Evolutionary conservation across 129 eudicot species (phyloP), one percentile per base, ranked within the genome.

Genomic region (Rutidosis leptorrhynchoides): DNA sequence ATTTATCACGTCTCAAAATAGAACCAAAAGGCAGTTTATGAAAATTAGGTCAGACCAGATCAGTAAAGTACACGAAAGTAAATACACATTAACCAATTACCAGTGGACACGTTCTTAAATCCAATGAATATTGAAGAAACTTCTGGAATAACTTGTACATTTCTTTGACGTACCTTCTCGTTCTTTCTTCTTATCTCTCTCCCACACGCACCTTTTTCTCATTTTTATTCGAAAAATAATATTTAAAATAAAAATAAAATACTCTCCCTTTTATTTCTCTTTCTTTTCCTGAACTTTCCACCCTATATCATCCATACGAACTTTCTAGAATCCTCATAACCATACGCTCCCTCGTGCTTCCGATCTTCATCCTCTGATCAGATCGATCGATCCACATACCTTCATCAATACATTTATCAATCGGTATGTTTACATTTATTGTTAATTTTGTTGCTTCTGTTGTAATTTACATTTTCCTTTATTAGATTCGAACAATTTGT

Each of bases 291-390:
- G 22, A 58, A 58, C 43, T 52, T 68, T 43, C 64, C 57, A 28
- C 61, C 40, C 67, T 19, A 20, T 72, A 28, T 63, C 54, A 12
- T 66, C 37, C 25, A 21, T 26, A 32, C 25, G 94, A 86, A 86
- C 76, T 73, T 83, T 86, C 95, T 86, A 80, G 95, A 86, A 75
- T 71, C 48, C 62, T 78, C 74, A 55, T n/a, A 17, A 69, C 75
- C 42, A 56, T 74, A 54, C 53, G 62, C 62, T 42, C 61, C 7
- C 2, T 49, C 55, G 3, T 53, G 16, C 70, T 48, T 12, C 71
- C 20, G 71, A 67, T 67, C 62, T 67, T 46, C 15, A 12, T 52
- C 51, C 62, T 67, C 61, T 59, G 21, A 67, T 67, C 10, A 27
- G 30, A 22, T 67, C 29, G 62, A 52, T 67, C 29, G 5, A 30